Evolutionary conservation across 176 grass and related monocot genomes (phyloP).

Genomic region (Dendrocalamus sinicus): DNA sequence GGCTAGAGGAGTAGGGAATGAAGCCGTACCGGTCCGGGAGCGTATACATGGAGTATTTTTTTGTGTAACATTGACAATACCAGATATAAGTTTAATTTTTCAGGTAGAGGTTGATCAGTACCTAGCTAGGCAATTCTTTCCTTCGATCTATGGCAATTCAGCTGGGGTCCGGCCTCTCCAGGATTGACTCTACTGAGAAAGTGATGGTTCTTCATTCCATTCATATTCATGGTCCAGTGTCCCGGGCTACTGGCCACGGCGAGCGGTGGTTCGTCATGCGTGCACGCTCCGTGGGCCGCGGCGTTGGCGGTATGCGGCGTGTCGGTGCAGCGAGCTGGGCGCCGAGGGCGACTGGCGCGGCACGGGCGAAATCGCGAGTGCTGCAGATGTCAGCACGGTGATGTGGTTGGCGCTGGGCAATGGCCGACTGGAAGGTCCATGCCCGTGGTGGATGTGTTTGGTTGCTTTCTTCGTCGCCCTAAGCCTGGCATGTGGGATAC

Average conservation of each 20-base stretch:
- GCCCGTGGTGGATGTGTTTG: no score
- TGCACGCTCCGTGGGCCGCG: background rate
- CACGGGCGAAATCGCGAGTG: background rate
- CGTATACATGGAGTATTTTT: conserved; percentile 48
- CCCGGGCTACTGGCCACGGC: background rate
- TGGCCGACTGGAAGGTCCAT: no score
- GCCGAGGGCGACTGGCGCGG: no score
- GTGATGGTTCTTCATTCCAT: background rate
- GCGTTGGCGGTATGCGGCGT: background rate
- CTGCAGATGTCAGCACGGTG: background rate
- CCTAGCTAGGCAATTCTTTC: conserved; percentile 42
- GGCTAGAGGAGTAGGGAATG: conserved; percentile 53
- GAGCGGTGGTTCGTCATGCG: background rate
- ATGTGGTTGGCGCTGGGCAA: background rate
- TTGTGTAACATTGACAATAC: conserved; percentile 26
- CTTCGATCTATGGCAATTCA: background rate
- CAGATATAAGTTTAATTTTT: conserved; percentile 41
- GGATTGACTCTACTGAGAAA: background rate
- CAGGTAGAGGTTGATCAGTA: conserved; percentile 10
- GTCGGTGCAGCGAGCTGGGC: no score
- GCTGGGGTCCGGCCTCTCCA: background rate
- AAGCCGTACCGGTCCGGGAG: conserved; percentile 69
- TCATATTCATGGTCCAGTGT: background rate
- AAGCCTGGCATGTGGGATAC: no score
- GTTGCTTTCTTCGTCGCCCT: no score